These are phyloP conservation scores for Mucor lusitanicus DNA, from an alignment of 371 early-diverging fungal species.

Conservation along the genomic window DNA sequence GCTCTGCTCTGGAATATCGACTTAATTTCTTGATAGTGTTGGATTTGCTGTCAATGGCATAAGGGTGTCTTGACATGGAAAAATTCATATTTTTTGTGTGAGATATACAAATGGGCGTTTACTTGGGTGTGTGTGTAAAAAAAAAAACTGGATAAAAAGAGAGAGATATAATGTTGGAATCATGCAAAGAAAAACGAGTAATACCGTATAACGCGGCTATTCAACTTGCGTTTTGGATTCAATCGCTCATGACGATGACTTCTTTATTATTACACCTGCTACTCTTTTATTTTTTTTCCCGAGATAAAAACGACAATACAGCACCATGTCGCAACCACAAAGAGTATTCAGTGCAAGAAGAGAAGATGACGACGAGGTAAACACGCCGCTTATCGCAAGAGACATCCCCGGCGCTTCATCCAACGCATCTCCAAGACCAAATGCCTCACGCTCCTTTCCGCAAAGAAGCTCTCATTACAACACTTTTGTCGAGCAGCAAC, in stretches of 20 bases:
- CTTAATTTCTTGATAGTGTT: slow-evolving; percentile 8
- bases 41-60: slow-evolving; percentile 2
- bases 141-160: background rate
- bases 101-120: background rate
- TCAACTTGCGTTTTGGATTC: background rate
- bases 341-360: slow-evolving; percentile 8
- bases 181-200: background rate
- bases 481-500: slow-evolving; percentile 18
- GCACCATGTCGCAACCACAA: slow-evolving; percentile 14
- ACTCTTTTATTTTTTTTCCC: slow-evolving; percentile 7
- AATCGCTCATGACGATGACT: background rate
- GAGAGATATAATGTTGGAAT: background rate
- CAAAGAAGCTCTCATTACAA: slow-evolving; percentile 20
- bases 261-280: background rate
- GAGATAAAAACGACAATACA: background rate
- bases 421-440: slow-evolving; percentile 4
- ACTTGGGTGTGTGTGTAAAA: slow-evolving; percentile 1
- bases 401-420: slow-evolving; percentile 7
- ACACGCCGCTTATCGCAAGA: slow-evolving; percentile 9
- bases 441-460: slow-evolving; percentile 23
- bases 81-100: background rate
- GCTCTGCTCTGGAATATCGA: slow-evolving; percentile 15
- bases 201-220: background rate
- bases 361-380: slow-evolving; percentile 18
- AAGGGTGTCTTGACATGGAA: background rate